Conservation (phyloP, 108 stramenopile genomes). For the Epithemia pelagica region DNA sequence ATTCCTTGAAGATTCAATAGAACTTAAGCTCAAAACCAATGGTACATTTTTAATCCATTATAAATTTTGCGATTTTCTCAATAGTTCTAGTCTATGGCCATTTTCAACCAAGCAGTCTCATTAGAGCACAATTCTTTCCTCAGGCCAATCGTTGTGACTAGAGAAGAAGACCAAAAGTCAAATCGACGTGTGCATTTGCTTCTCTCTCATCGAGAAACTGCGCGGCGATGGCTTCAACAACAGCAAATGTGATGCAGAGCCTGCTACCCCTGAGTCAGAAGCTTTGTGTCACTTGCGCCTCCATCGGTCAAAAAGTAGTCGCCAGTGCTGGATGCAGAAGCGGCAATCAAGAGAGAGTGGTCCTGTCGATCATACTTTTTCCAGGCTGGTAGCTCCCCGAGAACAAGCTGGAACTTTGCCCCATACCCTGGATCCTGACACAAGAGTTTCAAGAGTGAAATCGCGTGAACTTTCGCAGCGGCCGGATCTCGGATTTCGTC, state of each 20-base stretch:
- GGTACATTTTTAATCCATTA: too few relatives aligned
- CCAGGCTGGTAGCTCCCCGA: constrained; percentile 46
- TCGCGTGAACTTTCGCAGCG: constrained; percentile 48
- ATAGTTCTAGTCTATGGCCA: too few relatives aligned
- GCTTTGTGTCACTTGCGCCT: constrained; percentile 29
- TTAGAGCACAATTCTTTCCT: too few relatives aligned
- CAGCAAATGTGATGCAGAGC: too few relatives aligned
- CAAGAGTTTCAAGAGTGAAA: constrained; percentile 56
- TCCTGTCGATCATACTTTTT: constrained; percentile 60
- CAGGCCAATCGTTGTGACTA: too few relatives aligned
- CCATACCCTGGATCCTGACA: constrained; percentile 63
- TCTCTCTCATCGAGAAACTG: too few relatives aligned
- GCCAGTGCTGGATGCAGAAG: constrained; percentile 19
- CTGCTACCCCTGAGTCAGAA: constrained; percentile 34
- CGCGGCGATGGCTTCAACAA: too few relatives aligned
- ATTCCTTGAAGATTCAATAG: not conserved
- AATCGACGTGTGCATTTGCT: too few relatives aligned
- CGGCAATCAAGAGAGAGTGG: constrained; percentile 55
- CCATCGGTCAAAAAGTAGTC: constrained; percentile 78
- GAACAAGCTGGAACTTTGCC: constrained; percentile 32
- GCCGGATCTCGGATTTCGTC: constrained; percentile 39
- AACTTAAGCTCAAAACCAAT: too few relatives aligned
- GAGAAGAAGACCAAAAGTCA: too few relatives aligned
- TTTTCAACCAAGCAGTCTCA: too few relatives aligned
- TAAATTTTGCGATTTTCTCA: too few relatives aligned